Evolutionary conservation across 2,329 filamentous ascomycete species (phyloP).

Genomic region (Fusarium avenaceum): DNA sequence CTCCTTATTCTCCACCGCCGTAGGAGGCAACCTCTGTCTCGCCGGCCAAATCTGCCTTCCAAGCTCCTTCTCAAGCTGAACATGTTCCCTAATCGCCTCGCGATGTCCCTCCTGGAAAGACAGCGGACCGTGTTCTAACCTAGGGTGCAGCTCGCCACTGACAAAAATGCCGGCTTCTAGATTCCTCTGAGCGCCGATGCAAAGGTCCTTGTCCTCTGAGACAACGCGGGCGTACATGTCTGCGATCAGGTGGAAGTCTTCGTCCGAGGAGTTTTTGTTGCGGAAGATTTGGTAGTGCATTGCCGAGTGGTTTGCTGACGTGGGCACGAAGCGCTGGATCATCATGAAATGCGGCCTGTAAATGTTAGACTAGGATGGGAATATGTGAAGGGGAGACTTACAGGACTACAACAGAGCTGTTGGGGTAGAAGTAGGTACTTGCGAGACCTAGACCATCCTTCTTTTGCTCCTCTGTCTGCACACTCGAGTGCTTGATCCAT

Average conservation of each 20-base stretch:
- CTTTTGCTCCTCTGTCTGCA: conserved; percentile 32
- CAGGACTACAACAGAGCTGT: conserved; percentile 34
- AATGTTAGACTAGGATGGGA: accelerated
- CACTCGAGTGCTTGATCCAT: conserved; percentile 35
- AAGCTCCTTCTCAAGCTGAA: conserved; percentile 24
- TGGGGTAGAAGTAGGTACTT: conserved; percentile 39
- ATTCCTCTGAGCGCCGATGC: conserved; percentile 25
- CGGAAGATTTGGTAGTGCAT: conserved; percentile 38
- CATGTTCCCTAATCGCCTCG: conserved; percentile 29
- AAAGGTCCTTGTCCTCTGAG: conserved; percentile 35
- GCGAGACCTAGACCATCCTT: conserved; percentile 30
- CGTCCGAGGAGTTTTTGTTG: conserved; percentile 25
- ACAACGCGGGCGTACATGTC: conserved; percentile 31
- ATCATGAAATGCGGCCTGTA: conserved; percentile 36
- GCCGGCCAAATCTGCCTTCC: conserved; percentile 31
- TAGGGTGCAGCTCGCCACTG: conserved; percentile 34
- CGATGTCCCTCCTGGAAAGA: conserved; percentile 36
- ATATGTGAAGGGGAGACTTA: neutral
- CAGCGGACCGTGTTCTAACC: conserved; percentile 32
- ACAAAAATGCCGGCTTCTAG: conserved; percentile 30
- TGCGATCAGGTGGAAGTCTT: conserved; percentile 13
- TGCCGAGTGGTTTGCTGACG: conserved; percentile 11
- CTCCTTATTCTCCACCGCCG: conserved; percentile 12
- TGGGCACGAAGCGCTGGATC: conserved; percentile 35
- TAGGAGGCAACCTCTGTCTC: conserved; percentile 16